phyloP scores from a whole-genome alignment of 192 early-diverging fungal genomes.

The Phycomyces nitens region DNA sequence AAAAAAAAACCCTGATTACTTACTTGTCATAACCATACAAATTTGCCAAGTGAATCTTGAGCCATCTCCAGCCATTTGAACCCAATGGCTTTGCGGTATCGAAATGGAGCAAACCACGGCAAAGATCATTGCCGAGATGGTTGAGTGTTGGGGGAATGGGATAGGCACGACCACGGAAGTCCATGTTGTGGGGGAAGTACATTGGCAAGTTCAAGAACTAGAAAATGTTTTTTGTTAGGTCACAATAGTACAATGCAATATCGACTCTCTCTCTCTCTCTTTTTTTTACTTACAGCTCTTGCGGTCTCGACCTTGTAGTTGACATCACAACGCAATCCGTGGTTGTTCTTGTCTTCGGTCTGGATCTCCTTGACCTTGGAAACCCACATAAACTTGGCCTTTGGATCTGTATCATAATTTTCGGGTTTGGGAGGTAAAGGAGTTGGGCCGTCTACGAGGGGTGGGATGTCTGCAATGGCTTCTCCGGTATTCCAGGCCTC shows the following conservation, averaged over 20 bases:
- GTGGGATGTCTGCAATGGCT: conserved; percentile 70
- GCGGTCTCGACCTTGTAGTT: conserved; percentile 98
- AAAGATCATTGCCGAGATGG: conserved; percentile 95
- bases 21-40: conserved; percentile 88
- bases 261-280: neutral
- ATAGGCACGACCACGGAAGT: conserved; percentile 97
- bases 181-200: conserved; percentile 96
- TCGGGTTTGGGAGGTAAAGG: conserved; percentile 57
- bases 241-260: no score
- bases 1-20: neutral
- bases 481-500: conserved; percentile 88
- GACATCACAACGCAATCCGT: conserved; percentile 83
- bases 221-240: no score
- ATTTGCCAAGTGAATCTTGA: conserved; percentile 94
- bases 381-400: conserved; percentile 53
- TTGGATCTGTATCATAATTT: conserved; percentile 58
- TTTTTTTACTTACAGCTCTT: conserved; percentile 59
- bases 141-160: conserved; percentile 94
- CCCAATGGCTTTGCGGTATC: conserved; percentile 77
- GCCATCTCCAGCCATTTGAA: conserved; percentile 77
- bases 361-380: conserved; percentile 53
- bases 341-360: conserved; percentile 66
- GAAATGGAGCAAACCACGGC: conserved; percentile 90
- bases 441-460: conserved; percentile 39
- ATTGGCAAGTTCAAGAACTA: conserved; percentile 84